Evolutionary conservation across 2,329 filamentous ascomycete genomes (phyloP).

Genomic region (Elsinoe perseae): DNA sequence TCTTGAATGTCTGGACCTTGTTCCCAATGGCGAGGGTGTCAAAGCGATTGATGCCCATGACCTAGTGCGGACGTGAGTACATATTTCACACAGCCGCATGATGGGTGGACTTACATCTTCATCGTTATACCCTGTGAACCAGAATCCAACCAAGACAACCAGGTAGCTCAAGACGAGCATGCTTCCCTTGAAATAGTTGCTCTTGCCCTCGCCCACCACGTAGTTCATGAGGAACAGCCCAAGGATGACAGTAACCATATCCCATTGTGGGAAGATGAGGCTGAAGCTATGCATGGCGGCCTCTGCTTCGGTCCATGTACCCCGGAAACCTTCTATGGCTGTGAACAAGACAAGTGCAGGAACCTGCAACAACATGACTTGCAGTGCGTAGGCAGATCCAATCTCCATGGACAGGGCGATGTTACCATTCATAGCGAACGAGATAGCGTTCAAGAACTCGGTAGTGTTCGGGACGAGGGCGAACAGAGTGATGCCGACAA

Average conservation of each 20-base stretch:
- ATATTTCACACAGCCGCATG: slow-evolving; percentile 12
- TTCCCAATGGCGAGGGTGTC: slow-evolving; percentile 36
- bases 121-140: slow-evolving; percentile 62
- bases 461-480: slow-evolving; percentile 96
- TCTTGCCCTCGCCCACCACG: slow-evolving; percentile 97
- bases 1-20: slow-evolving; percentile 34
- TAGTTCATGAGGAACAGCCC: slow-evolving; percentile 95
- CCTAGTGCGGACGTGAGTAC: slow-evolving; percentile 21
- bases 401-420: slow-evolving; percentile 99
- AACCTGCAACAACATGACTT: slow-evolving; percentile 91
- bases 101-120: slow-evolving; percentile 34
- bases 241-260: slow-evolving; percentile 93
- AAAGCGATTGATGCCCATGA: slow-evolving; percentile 40
- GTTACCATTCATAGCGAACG: slow-evolving; percentile 99
- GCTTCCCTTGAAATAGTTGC: slow-evolving; percentile 99
- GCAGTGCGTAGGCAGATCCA: slow-evolving; percentile 89
- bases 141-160: slow-evolving; percentile 87
- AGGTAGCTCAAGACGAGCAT: slow-evolving; percentile 89
- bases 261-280: slow-evolving; percentile 96
- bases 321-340: slow-evolving; percentile 53
- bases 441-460: slow-evolving; percentile 97
- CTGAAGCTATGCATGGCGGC: slow-evolving; percentile 61
- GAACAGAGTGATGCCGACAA: slow-evolving; percentile 92
- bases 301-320: slow-evolving; percentile 44
- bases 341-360: slow-evolving; percentile 89